Conservation (phyloP, 192 early-diverging fungal species). For the Coemansia sp. region DNA sequence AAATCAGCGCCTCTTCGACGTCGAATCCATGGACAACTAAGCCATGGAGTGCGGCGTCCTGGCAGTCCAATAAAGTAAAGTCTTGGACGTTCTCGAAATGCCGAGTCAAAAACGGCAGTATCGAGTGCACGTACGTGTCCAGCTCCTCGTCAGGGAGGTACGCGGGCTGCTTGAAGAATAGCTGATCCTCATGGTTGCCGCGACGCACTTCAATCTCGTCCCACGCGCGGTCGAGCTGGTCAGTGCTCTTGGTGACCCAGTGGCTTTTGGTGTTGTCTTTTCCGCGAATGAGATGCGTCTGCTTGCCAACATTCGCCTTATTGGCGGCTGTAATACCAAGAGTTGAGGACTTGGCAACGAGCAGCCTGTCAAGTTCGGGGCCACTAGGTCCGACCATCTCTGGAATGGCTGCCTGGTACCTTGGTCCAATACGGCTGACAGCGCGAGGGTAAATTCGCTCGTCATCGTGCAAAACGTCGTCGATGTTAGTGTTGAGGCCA, state of each 20-base stretch:
- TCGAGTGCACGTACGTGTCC: conserved; percentile 51
- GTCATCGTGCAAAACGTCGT: conserved; percentile 69
- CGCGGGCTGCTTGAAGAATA: conserved; percentile 49
- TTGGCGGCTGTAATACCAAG: neutral
- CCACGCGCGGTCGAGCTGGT: conserved; percentile 48
- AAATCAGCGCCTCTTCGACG: conserved; percentile 58
- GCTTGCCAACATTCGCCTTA: neutral
- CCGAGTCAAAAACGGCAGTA: conserved; percentile 41
- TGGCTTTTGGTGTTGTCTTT: conserved; percentile 17
- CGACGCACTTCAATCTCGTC: conserved; percentile 44
- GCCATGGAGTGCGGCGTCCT: conserved; percentile 62
- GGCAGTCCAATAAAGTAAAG: conserved; percentile 60
- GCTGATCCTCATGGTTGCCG: conserved; percentile 38
- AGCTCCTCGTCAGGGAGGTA: conserved; percentile 50
- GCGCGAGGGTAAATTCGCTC: conserved; percentile 79
- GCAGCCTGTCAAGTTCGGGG: conserved; percentile 29
- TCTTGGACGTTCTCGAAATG: conserved; percentile 31
- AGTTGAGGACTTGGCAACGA: neutral
- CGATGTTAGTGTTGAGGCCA: conserved; percentile 75
- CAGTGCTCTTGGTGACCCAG: conserved; percentile 47
- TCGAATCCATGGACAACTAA: conserved; percentile 57
- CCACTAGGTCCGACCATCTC: conserved; percentile 54
- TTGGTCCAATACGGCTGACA: conserved; percentile 74
- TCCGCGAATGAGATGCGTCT: conserved; percentile 6
- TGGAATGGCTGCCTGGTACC: conserved; percentile 77